These are phyloP conservation scores for Paramecium caudatum DNA, from an alignment of 73 alveolate species.

Conservation along the genomic window DNA sequence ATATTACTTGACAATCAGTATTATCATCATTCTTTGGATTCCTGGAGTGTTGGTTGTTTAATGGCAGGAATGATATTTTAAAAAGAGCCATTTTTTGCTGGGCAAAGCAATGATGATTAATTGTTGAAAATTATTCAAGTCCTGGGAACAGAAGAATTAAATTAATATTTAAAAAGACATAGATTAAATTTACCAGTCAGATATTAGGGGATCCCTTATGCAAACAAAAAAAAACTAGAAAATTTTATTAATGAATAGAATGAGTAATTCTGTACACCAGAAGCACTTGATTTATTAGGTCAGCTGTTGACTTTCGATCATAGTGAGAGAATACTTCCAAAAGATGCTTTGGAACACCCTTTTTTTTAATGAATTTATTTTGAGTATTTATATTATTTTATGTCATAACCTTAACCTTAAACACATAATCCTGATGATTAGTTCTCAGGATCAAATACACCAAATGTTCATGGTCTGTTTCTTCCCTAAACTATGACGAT, in stretches of 20 bases:
- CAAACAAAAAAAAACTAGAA: constrained; percentile 84
- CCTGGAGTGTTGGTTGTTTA: constrained; percentile 91
- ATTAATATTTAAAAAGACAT: constrained; percentile 69
- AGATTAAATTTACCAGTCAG: constrained; percentile 73
- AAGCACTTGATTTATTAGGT: constrained; percentile 86
- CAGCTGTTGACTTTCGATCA: constrained; percentile 87
- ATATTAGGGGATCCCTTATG: constrained; percentile 32
- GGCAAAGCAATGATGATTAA: constrained; percentile 81
- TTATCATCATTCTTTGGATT: constrained; percentile 87
- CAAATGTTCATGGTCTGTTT: constrained; percentile 37
- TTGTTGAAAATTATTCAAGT: constrained; percentile 80
- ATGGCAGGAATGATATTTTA: constrained; percentile 90
- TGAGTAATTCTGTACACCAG: constrained; percentile 81
- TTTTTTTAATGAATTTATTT: constrained; percentile 60
- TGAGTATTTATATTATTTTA: too few relatives aligned
- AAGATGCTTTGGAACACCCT: constrained; percentile 85
- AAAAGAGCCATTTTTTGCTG: constrained; percentile 87
- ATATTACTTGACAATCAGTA: constrained; percentile 78
- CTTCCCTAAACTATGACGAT: constrained; percentile 13
- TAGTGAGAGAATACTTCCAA: constrained; percentile 81
- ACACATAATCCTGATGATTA: constrained; percentile 43
- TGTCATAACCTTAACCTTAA: too few relatives aligned
- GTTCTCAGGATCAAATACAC: constrained; percentile 59
- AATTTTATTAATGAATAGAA: constrained; percentile 82
- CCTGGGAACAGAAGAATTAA: constrained; percentile 80